phyloP scores from a whole-genome alignment of 139 green algal genomes.

The Astrephomene gubernaculifera region DNA sequence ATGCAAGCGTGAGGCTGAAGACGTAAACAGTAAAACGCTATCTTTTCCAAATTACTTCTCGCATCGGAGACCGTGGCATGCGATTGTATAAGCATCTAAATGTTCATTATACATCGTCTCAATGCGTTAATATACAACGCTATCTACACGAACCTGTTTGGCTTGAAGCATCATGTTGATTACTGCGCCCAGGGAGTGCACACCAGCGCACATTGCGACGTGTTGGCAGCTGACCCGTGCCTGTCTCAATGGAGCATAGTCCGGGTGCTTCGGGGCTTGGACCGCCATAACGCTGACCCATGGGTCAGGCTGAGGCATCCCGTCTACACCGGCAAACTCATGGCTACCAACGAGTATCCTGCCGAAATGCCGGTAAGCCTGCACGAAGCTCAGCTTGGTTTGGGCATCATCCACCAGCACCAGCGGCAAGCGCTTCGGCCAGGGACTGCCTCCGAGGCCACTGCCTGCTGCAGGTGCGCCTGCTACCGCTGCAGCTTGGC shows the following conservation, averaged over 20 bases:
- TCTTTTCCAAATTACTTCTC: no score
- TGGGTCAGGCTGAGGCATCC: neutral
- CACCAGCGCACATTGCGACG: neutral
- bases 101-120: no score
- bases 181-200: constrained; percentile 23
- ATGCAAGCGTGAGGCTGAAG: no score
- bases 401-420: neutral
- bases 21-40: no score
- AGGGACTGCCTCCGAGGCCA: neutral
- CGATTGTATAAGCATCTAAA: no score
- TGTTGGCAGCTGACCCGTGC: neutral
- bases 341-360: neutral
- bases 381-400: constrained; percentile 7
- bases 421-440: no score
- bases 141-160: constrained; percentile 19
- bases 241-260: neutral
- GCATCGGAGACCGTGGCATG: no score
- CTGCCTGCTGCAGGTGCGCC: neutral
- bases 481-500: neutral
- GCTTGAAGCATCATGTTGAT: constrained; percentile 14
- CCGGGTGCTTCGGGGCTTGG: neutral
- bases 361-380: constrained; percentile 10
- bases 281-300: neutral
- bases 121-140: no score
- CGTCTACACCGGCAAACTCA: neutral